Conservation (phyloP, 2,329 filamentous ascomycete genomes). For the Trichoderma harzianum region DNA sequence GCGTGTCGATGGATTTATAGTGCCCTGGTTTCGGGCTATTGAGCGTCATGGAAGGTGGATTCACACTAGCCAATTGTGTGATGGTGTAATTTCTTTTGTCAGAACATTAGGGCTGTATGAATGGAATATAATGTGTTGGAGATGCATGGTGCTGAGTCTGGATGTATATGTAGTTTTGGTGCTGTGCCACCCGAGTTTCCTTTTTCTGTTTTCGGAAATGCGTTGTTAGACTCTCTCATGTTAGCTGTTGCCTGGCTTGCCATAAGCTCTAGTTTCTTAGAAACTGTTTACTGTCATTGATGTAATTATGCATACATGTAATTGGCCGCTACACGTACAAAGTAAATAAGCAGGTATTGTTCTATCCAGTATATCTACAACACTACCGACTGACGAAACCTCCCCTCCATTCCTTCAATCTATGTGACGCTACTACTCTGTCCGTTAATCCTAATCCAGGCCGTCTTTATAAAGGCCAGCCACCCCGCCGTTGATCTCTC, state of each 20-base stretch:
- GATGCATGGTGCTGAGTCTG: background rate
- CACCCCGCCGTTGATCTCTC: background rate
- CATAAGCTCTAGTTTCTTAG: background rate
- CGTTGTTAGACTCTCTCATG: background rate
- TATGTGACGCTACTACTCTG: background rate
- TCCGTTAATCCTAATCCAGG: background rate
- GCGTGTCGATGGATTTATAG: background rate
- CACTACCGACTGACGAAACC: background rate
- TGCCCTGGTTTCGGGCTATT: background rate
- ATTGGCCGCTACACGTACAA: background rate
- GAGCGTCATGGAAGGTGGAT: background rate
- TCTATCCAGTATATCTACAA: background rate
- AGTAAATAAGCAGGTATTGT: background rate
- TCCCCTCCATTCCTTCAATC: background rate
- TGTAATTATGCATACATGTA: background rate
- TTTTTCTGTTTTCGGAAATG: background rate
- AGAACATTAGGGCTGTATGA: background rate
- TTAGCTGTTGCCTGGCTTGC: background rate
- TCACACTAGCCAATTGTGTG: background rate
- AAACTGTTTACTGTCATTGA: background rate
- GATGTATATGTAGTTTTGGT: background rate
- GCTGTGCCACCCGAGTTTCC: background rate
- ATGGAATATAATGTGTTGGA: background rate
- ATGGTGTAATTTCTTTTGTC: background rate
- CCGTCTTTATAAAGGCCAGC: background rate